Percentiles rank a stretch among this genome's conserved stretches.
Conservation (phyloP, 2,329 filamentous ascomycete species). For the Tolypocladium ovalisporum region DNA sequence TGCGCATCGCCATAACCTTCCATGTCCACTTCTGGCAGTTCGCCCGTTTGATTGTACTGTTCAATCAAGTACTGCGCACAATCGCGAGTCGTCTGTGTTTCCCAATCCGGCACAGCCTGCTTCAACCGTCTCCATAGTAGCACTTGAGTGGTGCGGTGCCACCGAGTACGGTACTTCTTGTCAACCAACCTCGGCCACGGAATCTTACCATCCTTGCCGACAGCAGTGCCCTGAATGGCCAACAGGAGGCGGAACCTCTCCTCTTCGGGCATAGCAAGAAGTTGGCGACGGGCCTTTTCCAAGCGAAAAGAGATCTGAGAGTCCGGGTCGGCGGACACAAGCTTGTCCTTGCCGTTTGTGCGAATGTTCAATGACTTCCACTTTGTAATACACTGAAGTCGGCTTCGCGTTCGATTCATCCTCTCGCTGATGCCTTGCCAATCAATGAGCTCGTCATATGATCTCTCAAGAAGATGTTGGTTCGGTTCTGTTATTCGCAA, state of each 20-base stretch:
- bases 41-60: constrained; percentile 20
- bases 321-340: constrained; percentile 19
- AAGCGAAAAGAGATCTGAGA: constrained; percentile 28
- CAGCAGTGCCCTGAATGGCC: constrained; percentile 30
- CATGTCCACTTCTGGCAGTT: constrained; percentile 21
- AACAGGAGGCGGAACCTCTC: constrained; percentile 34
- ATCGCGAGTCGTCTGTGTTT: constrained; percentile 20
- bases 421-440: constrained; percentile 54
- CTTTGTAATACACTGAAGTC: constrained; percentile 58
- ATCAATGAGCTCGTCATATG: constrained; percentile 46
- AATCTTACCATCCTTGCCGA: constrained; percentile 32
- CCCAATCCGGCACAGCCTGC: constrained; percentile 19
- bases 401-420: constrained; percentile 51
- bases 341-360: constrained; percentile 19
- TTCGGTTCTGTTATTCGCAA: constrained; percentile 21
- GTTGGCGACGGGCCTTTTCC: constrained; percentile 30
- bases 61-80: constrained; percentile 23
- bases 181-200: constrained; percentile 36
- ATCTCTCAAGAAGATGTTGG: constrained; percentile 20
- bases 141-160: constrained; percentile 24
- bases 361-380: constrained; percentile 42
- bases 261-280: constrained; percentile 27
- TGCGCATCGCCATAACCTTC: constrained; percentile 18
- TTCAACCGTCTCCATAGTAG: constrained; percentile 29
- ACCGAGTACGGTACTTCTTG: constrained; percentile 26